These are phyloP conservation scores for Colletotrichum sp. DNA, from an alignment of 2,329 filamentous ascomycete genomes.

Conservation along the genomic window DNA sequence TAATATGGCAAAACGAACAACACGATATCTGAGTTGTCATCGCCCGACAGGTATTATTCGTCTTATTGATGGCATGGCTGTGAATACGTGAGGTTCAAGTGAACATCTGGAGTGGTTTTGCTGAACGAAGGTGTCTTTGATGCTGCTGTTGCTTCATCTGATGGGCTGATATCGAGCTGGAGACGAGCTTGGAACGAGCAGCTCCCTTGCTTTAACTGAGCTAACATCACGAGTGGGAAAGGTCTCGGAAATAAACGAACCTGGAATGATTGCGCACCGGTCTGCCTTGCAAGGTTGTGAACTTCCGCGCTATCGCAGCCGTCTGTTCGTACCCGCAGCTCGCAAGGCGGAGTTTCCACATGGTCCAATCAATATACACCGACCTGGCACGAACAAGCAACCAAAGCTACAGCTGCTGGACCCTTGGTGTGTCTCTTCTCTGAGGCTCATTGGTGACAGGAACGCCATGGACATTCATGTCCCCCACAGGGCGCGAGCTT, in stretches of 20 bases:
- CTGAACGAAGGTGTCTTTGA: background rate
- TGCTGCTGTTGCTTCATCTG: background rate
- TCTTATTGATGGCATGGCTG: background rate
- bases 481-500: constrained; percentile 1
- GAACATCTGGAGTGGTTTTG: background rate
- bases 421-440: background rate
- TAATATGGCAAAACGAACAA: background rate
- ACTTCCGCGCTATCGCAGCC: background rate
- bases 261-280: background rate
- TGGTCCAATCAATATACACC: background rate
- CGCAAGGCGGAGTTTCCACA: background rate
- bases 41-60: background rate
- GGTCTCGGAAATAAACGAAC: background rate
- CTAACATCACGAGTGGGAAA: background rate
- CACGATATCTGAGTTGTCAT: background rate
- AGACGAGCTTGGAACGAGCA: background rate
- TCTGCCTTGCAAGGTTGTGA: constrained; percentile 12
- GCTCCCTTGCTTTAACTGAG: background rate
- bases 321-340: constrained; percentile 2
- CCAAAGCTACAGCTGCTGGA: background rate
- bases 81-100: background rate
- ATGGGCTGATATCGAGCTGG: background rate
- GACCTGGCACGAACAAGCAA: background rate
- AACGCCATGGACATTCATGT: background rate
- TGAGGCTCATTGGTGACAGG: constrained; percentile 6